These are phyloP conservation scores for Hericium erinaceus DNA, from an alignment of 768 basidiomycete genomes.

Conservation along the genomic window DNA sequence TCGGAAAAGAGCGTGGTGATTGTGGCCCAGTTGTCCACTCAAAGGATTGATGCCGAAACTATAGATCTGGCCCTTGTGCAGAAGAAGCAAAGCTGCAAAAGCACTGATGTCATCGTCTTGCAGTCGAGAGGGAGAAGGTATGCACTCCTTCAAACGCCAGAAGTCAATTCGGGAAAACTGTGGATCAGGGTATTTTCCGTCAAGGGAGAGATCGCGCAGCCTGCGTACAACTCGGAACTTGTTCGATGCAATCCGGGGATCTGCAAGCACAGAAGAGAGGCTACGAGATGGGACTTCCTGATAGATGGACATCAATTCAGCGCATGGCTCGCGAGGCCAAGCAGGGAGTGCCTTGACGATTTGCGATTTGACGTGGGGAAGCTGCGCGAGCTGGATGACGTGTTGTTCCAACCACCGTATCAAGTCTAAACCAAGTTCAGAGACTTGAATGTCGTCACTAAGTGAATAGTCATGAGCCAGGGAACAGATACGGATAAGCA, in stretches of 20 bases:
- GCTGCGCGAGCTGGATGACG: constrained; percentile 31
- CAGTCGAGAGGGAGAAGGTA: constrained; percentile 46
- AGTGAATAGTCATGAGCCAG: constrained; percentile 46
- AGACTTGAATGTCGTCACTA: constrained; percentile 19
- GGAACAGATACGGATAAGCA: constrained; percentile 61
- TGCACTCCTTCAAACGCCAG: constrained; percentile 77
- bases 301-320: constrained; percentile 34
- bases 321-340: constrained; percentile 63
- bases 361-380: constrained; percentile 29
- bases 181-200: constrained; percentile 28
- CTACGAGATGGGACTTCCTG: constrained; percentile 36
- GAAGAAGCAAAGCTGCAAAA: constrained; percentile 56
- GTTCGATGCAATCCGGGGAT: constrained; percentile 53
- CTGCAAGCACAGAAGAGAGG: constrained; percentile 47
- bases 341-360: constrained; percentile 53
- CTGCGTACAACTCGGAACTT: constrained; percentile 71
- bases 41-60: constrained; percentile 49
- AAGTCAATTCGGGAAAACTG: constrained; percentile 57
- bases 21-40: constrained; percentile 32
- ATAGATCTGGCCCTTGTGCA: constrained; percentile 50
- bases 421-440: constrained; percentile 37
- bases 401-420: constrained; percentile 57
- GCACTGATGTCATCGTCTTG: constrained; percentile 62
- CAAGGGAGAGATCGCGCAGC: constrained; percentile 40
- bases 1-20: constrained; percentile 22